A percentile compares a stretch with the other conserved stretches of the same genome.
Evolutionary conservation across 2,329 filamentous ascomycete species (phyloP).

Genomic region (Fonsecaea multimorphosa): DNA sequence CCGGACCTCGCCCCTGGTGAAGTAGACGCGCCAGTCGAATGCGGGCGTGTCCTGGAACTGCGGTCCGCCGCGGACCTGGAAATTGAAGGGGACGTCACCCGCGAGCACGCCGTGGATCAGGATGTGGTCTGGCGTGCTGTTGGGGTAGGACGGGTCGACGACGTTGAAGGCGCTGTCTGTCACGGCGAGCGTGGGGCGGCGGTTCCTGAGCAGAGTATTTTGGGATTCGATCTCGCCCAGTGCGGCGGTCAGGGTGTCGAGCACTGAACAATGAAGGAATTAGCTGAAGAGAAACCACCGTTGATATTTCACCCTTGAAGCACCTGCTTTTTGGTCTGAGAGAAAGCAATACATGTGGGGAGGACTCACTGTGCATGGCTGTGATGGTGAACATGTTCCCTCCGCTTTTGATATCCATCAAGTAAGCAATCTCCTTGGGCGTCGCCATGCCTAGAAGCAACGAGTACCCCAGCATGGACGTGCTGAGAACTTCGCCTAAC

Average conservation of each 20-base stretch:
- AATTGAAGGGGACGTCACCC: conserved; percentile 14
- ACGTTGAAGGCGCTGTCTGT: conserved; percentile 4
- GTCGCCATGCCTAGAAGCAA: conserved; percentile 1
- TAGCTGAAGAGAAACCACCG: not conserved
- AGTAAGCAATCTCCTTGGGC: conserved; percentile 13
- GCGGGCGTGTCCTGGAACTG: conserved; percentile 17
- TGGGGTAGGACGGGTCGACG: conserved; percentile 4
- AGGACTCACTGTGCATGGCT: conserved; percentile 12
- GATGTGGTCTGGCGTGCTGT: conserved; percentile 9
- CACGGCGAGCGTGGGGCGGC: conserved; percentile 3
- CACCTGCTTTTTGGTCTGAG: too few species aligned
- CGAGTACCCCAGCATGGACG: conserved; percentile 44
- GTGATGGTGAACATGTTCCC: conserved; percentile 18
- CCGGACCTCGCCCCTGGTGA: conserved; percentile 11
- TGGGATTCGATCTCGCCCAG: conserved; percentile 11
- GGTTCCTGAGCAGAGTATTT: conserved; percentile 6
- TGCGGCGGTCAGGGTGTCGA: conserved; percentile 15
- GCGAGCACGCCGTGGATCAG: conserved; percentile 8
- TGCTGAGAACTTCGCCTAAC: conserved; percentile 61
- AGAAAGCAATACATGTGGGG: too few species aligned
- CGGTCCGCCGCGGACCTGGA: conserved; percentile 16
- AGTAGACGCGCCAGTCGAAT: conserved; percentile 19
- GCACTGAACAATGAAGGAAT: not conserved
- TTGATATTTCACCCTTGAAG: too few species aligned
- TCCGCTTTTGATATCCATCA: conserved; percentile 8